These are phyloP conservation scores for Cercophora newfieldiana DNA, from an alignment of 495 filamentous ascomycete genomes.

Conservation along the genomic window DNA sequence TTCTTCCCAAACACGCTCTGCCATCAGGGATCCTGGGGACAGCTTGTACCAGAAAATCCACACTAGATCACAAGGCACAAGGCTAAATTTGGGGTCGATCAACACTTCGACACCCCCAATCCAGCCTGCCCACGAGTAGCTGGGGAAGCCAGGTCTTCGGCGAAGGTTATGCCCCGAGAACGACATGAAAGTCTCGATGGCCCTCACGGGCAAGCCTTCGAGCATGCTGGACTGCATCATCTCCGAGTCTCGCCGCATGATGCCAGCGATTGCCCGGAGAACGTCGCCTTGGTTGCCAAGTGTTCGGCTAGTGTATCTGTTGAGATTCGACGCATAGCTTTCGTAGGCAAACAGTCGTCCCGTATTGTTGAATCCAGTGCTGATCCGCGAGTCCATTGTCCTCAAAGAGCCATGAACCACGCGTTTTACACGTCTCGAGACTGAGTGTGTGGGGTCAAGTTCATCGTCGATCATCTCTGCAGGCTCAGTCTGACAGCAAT, in stretches of 20 bases:
- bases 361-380: no score
- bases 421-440: background rate
- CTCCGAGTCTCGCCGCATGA: background rate
- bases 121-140: slow-evolving; percentile 5
- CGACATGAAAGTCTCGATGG: background rate
- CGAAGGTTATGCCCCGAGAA: background rate
- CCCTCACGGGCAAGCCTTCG: background rate
- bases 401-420: background rate
- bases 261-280: background rate
- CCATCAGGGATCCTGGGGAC: no score
- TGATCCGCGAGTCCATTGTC: no score
- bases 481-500: background rate
- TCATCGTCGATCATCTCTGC: background rate
- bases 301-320: background rate
- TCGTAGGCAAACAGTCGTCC: no score
- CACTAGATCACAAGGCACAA: no score
- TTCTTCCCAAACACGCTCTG: no score
- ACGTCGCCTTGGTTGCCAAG: slow-evolving; percentile 5
- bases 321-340: background rate
- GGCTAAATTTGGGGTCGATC: no score
- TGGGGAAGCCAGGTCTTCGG: background rate
- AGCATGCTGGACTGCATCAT: background rate
- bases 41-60: background rate
- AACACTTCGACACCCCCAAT: no score
- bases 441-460: background rate